Evolutionary conservation across 208 protist genomes (phyloP), one percentile per base, ranked within the genome.

Genomic region (Leishmania gerbilli): DNA sequence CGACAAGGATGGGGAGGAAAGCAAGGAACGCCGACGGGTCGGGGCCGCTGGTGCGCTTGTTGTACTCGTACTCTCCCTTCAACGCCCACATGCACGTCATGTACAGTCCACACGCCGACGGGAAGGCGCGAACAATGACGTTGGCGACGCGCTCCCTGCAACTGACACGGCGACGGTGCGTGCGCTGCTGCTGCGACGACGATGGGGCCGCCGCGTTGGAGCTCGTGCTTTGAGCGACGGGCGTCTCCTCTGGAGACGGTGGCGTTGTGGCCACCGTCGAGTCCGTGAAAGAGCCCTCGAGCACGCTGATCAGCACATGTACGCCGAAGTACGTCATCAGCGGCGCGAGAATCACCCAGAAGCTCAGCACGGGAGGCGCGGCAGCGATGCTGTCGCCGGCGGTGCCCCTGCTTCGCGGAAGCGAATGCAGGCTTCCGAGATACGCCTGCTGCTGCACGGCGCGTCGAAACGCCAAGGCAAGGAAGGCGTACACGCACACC

Each of bases 331-430:
- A 89, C 31, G 88, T 77, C 47, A 94, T 84, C 53, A 94, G 88
- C 7, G 91, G 91, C 4, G 88, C n/a, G 56, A 92, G 89, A 51
- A 94, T 60, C 19, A 87, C 55, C 88, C 88, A 94, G 78, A 92
- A 94, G 76, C 88, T 91, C 71, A 91, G 34, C 34, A 78, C 31
- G 24, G 76, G 37, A 6, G 62, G 24, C 40, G 24, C 17, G 0
- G 19, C 2, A 24, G 13, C n/a, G 27, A 11, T 27, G 40, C 58
- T 40, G 19, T 64, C 56, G 24, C 24, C 56, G 24, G 56, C 27
- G 55, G 49, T 24, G 65, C 8, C 51, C 1, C 3, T 31, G 51
- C 45, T 11, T 17, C 5, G 34, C 40, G 72, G 2, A 31, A 13
- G 51, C 49, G 51, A 21, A 6, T 13, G 5, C 5, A 11, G n/a